Conservation (phyloP, 768 basidiomycete genomes). For the Galerina sulciceps region DNA sequence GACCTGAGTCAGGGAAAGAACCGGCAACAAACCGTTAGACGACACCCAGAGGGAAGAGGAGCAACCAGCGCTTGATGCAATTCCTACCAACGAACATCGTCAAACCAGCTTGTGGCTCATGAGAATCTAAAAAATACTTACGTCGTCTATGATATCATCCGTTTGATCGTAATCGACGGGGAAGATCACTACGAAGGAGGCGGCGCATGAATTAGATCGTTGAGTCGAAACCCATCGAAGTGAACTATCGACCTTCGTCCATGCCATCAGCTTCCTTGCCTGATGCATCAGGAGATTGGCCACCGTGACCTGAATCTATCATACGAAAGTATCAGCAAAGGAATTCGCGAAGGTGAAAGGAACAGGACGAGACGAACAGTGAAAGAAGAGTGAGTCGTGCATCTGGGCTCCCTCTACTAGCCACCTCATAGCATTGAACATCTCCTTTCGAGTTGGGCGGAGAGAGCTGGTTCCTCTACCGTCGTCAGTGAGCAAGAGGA, state of each 20-base stretch:
- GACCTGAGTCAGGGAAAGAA: background rate
- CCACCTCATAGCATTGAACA: constrained; percentile 56
- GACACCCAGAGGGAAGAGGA: constrained; percentile 47
- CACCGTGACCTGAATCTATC: constrained; percentile 91
- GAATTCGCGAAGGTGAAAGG: no score
- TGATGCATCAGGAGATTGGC: constrained; percentile 76
- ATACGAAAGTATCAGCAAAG: background rate
- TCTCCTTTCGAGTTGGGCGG: constrained; percentile 50
- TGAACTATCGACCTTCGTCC: constrained; percentile 62
- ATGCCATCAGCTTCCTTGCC: constrained; percentile 81
- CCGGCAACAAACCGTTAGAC: constrained; percentile 45
- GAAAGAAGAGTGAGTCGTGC: constrained; percentile 81
- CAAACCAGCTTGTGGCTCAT: background rate
- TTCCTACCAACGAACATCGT: constrained; percentile 33
- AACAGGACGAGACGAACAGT: constrained; percentile 47
- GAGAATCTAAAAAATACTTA: constrained; percentile 24
- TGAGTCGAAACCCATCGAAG: background rate
- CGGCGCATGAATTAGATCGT: background rate
- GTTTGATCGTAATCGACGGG: constrained; percentile 82
- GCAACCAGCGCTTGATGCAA: constrained; percentile 52
- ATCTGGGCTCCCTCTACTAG: constrained; percentile 69
- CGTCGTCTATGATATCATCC: constrained; percentile 79
- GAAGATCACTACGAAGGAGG: constrained; percentile 65
- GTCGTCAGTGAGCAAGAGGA: constrained; percentile 75
- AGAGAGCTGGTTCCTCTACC: constrained; percentile 35